Evolutionary conservation across 768 basidiomycete species (phyloP).

Genomic region (Auricularia heimuer): DNA sequence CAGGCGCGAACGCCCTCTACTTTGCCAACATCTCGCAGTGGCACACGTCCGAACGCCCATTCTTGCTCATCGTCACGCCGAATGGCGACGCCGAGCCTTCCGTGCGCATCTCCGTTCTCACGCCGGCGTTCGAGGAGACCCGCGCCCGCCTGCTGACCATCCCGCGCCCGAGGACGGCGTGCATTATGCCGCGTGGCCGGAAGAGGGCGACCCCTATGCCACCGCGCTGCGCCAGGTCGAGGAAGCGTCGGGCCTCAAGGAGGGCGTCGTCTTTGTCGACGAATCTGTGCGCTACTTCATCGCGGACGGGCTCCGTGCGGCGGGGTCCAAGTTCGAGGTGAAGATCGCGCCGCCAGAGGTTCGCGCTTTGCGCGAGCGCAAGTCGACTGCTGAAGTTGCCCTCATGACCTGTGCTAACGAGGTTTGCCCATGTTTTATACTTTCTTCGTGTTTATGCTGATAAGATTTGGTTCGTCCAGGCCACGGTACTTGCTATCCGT

Average conservation of each 20-base stretch:
- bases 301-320: slow-evolving; percentile 48
- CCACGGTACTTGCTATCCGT: slow-evolving; percentile 67
- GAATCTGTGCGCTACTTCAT: slow-evolving; percentile 53
- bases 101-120: slow-evolving; percentile 49
- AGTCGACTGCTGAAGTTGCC: slow-evolving; percentile 58
- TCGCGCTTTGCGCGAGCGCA: slow-evolving; percentile 59
- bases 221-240: slow-evolving; percentile 30
- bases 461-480: slow-evolving; percentile 29
- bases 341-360: slow-evolving; percentile 45
- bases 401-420: slow-evolving; percentile 74
- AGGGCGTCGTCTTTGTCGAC: slow-evolving; percentile 47
- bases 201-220: slow-evolving; percentile 56
- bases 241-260: slow-evolving; percentile 15
- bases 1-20: slow-evolving; percentile 60
- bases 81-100: slow-evolving; percentile 7
- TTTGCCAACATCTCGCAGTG: slow-evolving; percentile 71
- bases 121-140: slow-evolving; percentile 67
- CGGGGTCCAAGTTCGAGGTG: slow-evolving; percentile 29
- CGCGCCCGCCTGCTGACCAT: slow-evolving; percentile 55
- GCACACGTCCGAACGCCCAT: slow-evolving; percentile 68
- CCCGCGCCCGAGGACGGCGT: slow-evolving; percentile 27
- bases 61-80: slow-evolving; percentile 57
- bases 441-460: slow-evolving; percentile 1
- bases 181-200: slow-evolving; percentile 45
- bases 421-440: slow-evolving; percentile 28